phyloP scores from a whole-genome alignment of 2,329 filamentous ascomycete species.

The Verticillium nubilum region DNA sequence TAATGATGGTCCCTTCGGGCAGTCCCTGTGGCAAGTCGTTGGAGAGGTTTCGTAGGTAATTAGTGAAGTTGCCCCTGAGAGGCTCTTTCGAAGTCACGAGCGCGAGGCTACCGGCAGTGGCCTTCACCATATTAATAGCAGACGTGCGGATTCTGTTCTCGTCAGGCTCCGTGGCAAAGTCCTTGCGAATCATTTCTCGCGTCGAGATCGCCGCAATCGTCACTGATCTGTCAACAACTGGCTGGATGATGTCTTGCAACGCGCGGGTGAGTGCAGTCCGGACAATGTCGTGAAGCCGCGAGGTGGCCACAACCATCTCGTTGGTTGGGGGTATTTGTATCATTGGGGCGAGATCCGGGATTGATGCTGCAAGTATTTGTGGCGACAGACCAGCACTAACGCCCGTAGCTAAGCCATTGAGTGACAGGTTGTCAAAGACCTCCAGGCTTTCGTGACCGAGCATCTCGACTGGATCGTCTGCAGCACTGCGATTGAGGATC shows the following conservation, averaged over 20 bases:
- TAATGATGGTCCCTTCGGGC: conserved; percentile 90
- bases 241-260: conserved; percentile 92
- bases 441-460: conserved; percentile 64
- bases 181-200: conserved; percentile 90
- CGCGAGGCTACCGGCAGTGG: conserved; percentile 87
- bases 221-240: conserved; percentile 93
- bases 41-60: conserved; percentile 77
- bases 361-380: conserved; percentile 68
- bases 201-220: conserved; percentile 98
- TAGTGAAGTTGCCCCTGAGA: conserved; percentile 91
- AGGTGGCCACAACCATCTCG: conserved; percentile 69
- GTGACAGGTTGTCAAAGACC: conserved; percentile 73
- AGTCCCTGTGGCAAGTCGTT: conserved; percentile 71
- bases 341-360: conserved; percentile 77
- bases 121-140: conserved; percentile 90
- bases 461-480: conserved; percentile 43
- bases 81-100: conserved; percentile 98
- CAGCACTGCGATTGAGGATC: conserved; percentile 67
- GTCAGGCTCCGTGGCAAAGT: conserved; percentile 90
- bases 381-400: conserved; percentile 71
- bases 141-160: conserved; percentile 81
- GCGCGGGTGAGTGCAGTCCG: conserved; percentile 81
- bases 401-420: conserved; percentile 67
- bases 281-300: conserved; percentile 70
- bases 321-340: conserved; percentile 77